Base-by-base conservation (phyloP, 176 grass and related monocot species). In the Luzula sylvatica region DNA sequence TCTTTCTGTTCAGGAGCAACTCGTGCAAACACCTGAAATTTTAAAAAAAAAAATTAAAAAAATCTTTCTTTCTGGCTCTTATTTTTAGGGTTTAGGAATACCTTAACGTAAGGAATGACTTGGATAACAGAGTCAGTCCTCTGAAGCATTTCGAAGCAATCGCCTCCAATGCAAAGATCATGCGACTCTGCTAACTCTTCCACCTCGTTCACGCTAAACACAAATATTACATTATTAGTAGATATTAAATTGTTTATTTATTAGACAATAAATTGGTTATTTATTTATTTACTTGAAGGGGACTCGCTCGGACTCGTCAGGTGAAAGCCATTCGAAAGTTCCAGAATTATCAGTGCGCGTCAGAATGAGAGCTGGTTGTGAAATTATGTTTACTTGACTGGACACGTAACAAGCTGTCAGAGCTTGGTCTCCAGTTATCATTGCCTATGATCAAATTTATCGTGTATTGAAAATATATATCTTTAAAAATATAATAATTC, bases 1-100 rank as follows among this genome's bases (percentile, higher is more conserved):
- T 98, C 92, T 82, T 98, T 98, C 71, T 98, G 92, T 59, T 98
- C 85, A 61, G 92, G 92, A 41, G 92, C 92, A 61, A 90, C 92
- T 46, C 92, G 81, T 57, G 92, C 78, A 77, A 90, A 98, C 55
- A 98, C 85, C 92, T 98, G 61, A 77, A 82, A 82, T 7, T 32
- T 7, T 13, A 56, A 25, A 62, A 15, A 2, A 16, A 64, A 50
- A 32, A 62, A 27, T 46, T 3, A 46, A 26, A 62, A 3, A 35
- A 35, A 38, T 22, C 8, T 32, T 57, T 53, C 22, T 54, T 54
- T 26, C n/a, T 29, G 26, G 1, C 11, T 16, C 20, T 17, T 3
- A 11, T 32, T 30, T 22, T 11, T 21, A 15, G 12, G 15, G 27
- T 56, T 57, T 57, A 27, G 38, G 15, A 30, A 24, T 53, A 82